Conservation (phyloP, 176 grass and related monocot species). For the Canna indica region DNA sequence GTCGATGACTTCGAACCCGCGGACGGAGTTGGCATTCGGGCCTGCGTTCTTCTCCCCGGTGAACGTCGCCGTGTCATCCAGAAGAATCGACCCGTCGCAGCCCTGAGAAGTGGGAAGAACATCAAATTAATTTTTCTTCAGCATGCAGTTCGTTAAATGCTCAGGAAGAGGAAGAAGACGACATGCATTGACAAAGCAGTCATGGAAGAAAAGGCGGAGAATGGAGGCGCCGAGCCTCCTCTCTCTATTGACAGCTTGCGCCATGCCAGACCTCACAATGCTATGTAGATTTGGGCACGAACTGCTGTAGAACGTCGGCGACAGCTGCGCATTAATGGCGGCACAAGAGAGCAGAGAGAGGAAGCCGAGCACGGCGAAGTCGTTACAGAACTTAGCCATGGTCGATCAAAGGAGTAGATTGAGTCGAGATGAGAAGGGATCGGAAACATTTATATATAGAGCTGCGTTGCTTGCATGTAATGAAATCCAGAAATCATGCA, state of each 20-base stretch:
- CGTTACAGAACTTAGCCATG: background rate
- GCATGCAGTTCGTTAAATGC: too few species aligned
- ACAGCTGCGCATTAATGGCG: background rate
- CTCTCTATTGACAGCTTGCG: background rate
- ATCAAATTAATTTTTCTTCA: too few species aligned
- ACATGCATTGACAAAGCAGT: conserved; percentile 15
- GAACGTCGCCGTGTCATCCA: conserved; percentile 54
- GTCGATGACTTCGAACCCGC: conserved; percentile 65
- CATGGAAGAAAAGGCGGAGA: conserved; percentile 17
- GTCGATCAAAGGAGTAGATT: too few species aligned
- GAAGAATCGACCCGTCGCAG: conserved; percentile 61
- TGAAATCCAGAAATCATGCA: too few species aligned
- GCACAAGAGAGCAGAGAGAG: background rate
- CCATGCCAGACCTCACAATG: conserved; percentile 1
- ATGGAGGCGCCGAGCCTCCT: background rate
- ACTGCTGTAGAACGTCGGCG: background rate
- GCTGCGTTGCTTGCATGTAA: too few species aligned
- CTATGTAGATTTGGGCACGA: background rate
- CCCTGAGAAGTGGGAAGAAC: too few species aligned
- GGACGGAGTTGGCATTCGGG: conserved; percentile 45
- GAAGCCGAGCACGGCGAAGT: background rate
- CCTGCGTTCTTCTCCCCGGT: conserved; percentile 55
- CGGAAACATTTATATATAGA: too few species aligned
- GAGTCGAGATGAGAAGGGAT: too few species aligned
- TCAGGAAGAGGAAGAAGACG: too few species aligned